phyloP scores from a whole-genome alignment of 2,329 filamentous ascomycete genomes.

The Sporothrix protearum region DNA sequence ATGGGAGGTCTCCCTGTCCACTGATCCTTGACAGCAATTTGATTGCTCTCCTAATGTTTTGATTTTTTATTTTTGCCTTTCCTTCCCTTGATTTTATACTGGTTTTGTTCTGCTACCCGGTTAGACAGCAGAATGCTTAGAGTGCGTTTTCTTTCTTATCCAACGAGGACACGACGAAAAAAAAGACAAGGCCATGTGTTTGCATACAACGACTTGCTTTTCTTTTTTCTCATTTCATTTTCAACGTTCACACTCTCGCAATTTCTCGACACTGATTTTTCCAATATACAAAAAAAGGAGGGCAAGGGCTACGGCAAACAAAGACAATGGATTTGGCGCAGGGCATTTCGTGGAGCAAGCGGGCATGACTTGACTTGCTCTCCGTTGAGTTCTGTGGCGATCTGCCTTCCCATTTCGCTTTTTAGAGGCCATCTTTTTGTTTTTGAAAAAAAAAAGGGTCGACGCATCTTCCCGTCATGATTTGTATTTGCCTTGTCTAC shows the following conservation, averaged over 20 bases:
- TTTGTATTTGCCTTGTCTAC: constrained; percentile 14
- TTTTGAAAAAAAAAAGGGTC: background rate
- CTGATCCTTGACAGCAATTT: background rate
- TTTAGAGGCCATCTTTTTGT: background rate
- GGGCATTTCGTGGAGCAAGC: constrained; percentile 9
- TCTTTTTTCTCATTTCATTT: background rate
- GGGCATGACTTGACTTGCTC: background rate
- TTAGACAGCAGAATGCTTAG: constrained; percentile 27
- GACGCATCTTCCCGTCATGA: background rate
- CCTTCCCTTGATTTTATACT: background rate
- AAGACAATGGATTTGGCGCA: background rate
- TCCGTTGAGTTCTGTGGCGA: background rate
- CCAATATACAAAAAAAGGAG: constrained; percentile 12
- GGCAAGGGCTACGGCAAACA: background rate
- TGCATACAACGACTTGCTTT: constrained; percentile 9
- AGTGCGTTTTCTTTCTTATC: constrained; percentile 23
- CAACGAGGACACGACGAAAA: constrained; percentile 22
- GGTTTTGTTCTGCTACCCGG: constrained; percentile 16
- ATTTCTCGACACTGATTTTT: background rate
- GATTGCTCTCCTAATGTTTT: background rate
- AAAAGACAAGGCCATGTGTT: constrained; percentile 16
- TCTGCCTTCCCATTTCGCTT: background rate
- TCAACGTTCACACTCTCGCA: background rate
- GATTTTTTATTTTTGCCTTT: background rate
- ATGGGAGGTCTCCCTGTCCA: background rate